These are phyloP conservation scores for Draba incana DNA, from an alignment of 345 rosid species.

Conservation along the genomic window DNA sequence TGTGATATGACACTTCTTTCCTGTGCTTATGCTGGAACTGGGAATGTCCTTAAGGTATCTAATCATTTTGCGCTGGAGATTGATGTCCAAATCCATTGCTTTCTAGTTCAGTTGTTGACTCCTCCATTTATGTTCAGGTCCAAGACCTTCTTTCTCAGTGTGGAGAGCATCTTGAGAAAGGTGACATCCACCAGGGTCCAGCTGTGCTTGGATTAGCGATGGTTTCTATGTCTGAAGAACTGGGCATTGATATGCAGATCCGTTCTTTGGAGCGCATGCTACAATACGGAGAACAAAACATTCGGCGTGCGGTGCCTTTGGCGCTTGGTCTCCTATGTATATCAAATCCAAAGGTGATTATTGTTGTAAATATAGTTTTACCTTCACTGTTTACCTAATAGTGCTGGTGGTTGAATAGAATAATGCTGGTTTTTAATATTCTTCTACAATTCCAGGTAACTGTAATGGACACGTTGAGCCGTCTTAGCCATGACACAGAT, in stretches of 20 bases:
- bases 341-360: slow-evolving; percentile 89
- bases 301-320: slow-evolving; percentile 90
- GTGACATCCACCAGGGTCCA: slow-evolving; percentile 93
- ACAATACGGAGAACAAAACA: slow-evolving; percentile 95
- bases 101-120: slow-evolving; percentile 24
- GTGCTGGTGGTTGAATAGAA: slow-evolving; percentile 7
- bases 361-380: slow-evolving; percentile 18
- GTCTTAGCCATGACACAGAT: slow-evolving; percentile 97
- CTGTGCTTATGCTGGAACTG: slow-evolving; percentile 98
- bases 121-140: slow-evolving; percentile 52
- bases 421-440: slow-evolving; percentile 15
- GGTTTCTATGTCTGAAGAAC: slow-evolving; percentile 98
- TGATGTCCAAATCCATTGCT: slow-evolving; percentile 17
- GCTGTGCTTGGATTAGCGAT: slow-evolving; percentile 98
- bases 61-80: slow-evolving; percentile 19
- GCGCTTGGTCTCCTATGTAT: slow-evolving; percentile 97
- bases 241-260: slow-evolving; percentile 96
- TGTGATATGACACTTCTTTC: slow-evolving; percentile 93
- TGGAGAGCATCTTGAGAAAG: slow-evolving; percentile 91
- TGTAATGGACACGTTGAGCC: slow-evolving; percentile 96
- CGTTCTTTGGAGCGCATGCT: slow-evolving; percentile 91
- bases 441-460: slow-evolving; percentile 60
- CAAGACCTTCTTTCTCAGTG: slow-evolving; percentile 94
- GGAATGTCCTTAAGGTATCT: slow-evolving; percentile 93
- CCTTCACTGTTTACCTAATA: slow-evolving; percentile 14